A percentile compares a stretch with the other conserved stretches of the same genome.
These are phyloP conservation scores for Xylaria flabelliformis DNA, from an alignment of 495 filamentous ascomycete species.

Conservation along the genomic window DNA sequence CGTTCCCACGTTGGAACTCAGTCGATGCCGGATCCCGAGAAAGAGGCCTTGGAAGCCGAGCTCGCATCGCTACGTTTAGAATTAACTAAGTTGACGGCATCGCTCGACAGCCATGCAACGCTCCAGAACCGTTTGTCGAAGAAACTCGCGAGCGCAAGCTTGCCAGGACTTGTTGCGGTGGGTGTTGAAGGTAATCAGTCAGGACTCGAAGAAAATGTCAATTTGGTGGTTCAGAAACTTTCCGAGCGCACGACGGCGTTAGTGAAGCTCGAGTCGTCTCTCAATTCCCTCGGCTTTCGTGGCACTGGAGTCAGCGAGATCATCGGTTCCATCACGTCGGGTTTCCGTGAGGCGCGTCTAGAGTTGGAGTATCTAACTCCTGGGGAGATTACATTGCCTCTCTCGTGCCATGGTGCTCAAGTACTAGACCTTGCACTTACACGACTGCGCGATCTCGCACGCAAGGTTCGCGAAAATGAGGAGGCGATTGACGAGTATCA, in stretches of 20 bases:
- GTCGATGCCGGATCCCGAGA: constrained; percentile 52
- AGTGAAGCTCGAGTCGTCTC: constrained; percentile 40
- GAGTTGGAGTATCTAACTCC: constrained; percentile 71
- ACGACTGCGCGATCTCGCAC: constrained; percentile 50
- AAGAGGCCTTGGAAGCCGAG: constrained; percentile 47
- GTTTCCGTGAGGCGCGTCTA: constrained; percentile 70
- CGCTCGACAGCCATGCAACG: constrained; percentile 46
- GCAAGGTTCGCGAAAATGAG: constrained; percentile 59
- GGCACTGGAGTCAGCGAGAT: constrained; percentile 56
- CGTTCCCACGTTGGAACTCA: constrained; percentile 47
- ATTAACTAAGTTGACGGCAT: constrained; percentile 45
- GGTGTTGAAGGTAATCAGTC: not conserved
- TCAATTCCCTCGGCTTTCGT: constrained; percentile 62
- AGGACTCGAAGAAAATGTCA: constrained; percentile 46
- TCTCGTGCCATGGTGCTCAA: constrained; percentile 52
- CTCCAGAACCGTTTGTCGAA: constrained; percentile 42
- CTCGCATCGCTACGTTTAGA: constrained; percentile 49
- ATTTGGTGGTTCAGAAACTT: constrained; percentile 43
- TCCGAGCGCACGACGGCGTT: constrained; percentile 50
- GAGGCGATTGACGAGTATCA: constrained; percentile 64
- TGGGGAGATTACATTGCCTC: constrained; percentile 60
- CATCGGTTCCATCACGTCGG: constrained; percentile 55
- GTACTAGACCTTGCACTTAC: constrained; percentile 53
- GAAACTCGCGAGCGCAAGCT: constrained; percentile 35
- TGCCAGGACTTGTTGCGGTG: not conserved